Conservation (phyloP, 108 stramenopile species). For the Ochromonas danica region DNA sequence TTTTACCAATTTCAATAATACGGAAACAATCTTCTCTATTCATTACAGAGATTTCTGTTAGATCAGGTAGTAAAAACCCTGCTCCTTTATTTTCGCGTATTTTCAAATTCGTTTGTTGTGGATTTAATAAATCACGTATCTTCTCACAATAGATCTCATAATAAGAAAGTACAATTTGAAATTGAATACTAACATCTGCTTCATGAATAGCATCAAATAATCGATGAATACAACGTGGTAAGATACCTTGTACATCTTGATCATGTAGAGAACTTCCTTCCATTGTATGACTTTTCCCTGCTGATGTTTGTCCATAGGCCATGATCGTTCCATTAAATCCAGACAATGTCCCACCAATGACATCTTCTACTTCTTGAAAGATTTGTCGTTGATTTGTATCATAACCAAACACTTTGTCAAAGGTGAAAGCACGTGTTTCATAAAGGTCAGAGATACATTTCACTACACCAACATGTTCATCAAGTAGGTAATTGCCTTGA, state of each 20-base stretch:
- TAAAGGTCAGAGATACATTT: neutral
- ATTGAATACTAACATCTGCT: conserved; percentile 4
- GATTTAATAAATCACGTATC: conserved; percentile 31
- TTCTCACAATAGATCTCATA: conserved; percentile 33
- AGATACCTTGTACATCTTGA: conserved; percentile 1
- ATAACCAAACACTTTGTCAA: conserved; percentile 32
- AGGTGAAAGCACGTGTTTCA: neutral
- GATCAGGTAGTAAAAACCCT: conserved; percentile 21
- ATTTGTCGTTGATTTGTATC: conserved; percentile 37
- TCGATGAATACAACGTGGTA: conserved; percentile 24
- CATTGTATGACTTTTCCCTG: conserved; percentile 59
- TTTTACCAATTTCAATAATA: conserved; percentile 57
- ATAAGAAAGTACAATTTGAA: conserved; percentile 11
- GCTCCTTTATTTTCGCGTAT: conserved; percentile 7
- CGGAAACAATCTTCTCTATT: conserved; percentile 51
- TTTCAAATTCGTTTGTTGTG: conserved; percentile 11
- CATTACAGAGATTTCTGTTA: conserved; percentile 19
- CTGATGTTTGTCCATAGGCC: conserved; percentile 79
- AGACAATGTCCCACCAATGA: conserved; percentile 76
- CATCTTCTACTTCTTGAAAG: conserved; percentile 35
- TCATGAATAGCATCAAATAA: conserved; percentile 22
- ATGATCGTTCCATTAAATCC: conserved; percentile 87
- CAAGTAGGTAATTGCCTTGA: neutral
- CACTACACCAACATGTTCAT: neutral
- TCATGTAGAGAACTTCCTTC: conserved; percentile 32